These are phyloP conservation scores for Emmonsiellopsis sp. DNA, from an alignment of 2,329 filamentous ascomycete genomes.

Conservation along the genomic window DNA sequence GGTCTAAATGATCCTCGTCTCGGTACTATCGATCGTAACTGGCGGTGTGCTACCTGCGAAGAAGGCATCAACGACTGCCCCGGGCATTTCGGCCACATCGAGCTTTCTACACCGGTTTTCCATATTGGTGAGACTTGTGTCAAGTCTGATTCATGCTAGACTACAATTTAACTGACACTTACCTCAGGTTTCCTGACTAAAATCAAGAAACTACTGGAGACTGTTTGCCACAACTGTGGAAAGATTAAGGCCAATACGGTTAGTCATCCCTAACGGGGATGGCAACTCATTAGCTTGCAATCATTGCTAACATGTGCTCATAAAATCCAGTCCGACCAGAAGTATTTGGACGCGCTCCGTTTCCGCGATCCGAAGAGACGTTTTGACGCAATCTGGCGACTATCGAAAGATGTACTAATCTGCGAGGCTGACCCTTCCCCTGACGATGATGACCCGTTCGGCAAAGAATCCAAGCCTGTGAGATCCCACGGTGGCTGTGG, in stretches of 20 bases:
- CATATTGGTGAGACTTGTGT: constrained; percentile 53
- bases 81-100: constrained; percentile 97
- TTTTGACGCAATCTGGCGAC: constrained; percentile 84
- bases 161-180: constrained; percentile 17
- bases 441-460: constrained; percentile 60
- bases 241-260: constrained; percentile 97
- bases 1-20: constrained; percentile 94
- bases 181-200: constrained; percentile 85
- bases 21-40: constrained; percentile 90
- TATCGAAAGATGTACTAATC: constrained; percentile 78
- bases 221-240: constrained; percentile 97
- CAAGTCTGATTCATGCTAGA: constrained; percentile 3
- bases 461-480: constrained; percentile 50
- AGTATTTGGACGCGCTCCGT: constrained; percentile 71
- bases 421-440: constrained; percentile 71
- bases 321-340: constrained; percentile 62
- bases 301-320: constrained; percentile 36
- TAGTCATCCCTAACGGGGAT: constrained; percentile 60
- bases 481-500: constrained; percentile 82
- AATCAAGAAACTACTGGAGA: constrained; percentile 98
- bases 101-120: constrained; percentile 91
- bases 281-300: constrained; percentile 44
- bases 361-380: constrained; percentile 88
- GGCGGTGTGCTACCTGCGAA: constrained; percentile 91
- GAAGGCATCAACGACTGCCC: constrained; percentile 94